Evolutionary conservation across 2,329 filamentous ascomycete genomes (phyloP).

Genomic region (Aspergillus neotritici): DNA sequence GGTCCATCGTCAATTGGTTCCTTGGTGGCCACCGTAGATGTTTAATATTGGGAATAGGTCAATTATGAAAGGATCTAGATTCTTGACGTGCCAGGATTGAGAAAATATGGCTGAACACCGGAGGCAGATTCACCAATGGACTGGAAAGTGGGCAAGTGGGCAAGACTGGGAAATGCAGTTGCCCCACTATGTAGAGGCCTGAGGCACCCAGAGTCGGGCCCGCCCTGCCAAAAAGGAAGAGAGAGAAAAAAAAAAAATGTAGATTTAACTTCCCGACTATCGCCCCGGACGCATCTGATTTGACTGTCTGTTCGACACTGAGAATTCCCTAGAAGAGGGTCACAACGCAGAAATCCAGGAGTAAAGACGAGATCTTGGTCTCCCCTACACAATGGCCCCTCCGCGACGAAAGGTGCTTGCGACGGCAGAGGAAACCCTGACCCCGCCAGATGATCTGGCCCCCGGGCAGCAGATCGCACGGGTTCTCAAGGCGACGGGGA

Average conservation of each 20-base stretch:
- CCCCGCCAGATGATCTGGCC: slow-evolving; percentile 51
- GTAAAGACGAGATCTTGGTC: background rate
- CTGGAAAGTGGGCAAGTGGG: too few species aligned
- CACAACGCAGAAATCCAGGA: background rate
- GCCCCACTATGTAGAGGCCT: background rate
- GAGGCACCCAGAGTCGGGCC: background rate
- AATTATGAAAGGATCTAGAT: too few species aligned
- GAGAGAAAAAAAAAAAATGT: slow-evolving; percentile 1
- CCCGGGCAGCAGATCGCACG: slow-evolving; percentile 62
- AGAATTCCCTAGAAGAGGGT: too few species aligned
- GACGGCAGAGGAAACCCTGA: slow-evolving; percentile 66
- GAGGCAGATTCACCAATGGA: too few species aligned
- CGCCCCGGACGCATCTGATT: background rate
- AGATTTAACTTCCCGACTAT: slow-evolving; percentile 1
- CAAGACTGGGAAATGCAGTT: too few species aligned
- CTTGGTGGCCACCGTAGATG: too few species aligned
- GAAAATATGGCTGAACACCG: too few species aligned
- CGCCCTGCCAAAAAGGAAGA: background rate
- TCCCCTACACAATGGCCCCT: slow-evolving; percentile 53
- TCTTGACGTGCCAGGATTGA: too few species aligned
- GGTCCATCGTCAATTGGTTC: too few species aligned
- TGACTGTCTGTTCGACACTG: background rate
- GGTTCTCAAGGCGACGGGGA: slow-evolving; percentile 76
- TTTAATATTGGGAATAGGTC: too few species aligned
- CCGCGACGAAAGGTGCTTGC: slow-evolving; percentile 73